Evolutionary conservation across 2,329 filamentous ascomycete genomes (phyloP).

Genomic region (Epichloe sibirici): DNA sequence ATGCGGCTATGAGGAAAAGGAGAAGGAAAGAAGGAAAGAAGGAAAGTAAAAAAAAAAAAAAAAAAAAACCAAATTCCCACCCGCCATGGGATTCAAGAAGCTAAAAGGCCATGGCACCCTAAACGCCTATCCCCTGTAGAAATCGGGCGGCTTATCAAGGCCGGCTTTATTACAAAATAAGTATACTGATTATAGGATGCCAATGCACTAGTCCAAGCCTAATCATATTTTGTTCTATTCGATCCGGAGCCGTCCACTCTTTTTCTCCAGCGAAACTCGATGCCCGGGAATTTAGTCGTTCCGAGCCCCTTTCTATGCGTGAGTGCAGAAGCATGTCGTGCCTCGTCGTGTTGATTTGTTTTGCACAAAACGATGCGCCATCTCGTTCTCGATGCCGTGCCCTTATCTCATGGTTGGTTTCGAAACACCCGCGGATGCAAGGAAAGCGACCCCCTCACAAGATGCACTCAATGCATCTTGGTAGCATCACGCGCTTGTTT

Average conservation of each 20-base stretch:
- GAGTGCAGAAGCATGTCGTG: too few relatives aligned
- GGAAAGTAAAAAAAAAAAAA: background rate
- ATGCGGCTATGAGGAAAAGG: background rate
- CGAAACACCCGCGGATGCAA: background rate
- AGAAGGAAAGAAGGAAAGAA: too few relatives aligned
- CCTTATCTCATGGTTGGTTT: too few relatives aligned
- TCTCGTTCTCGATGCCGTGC: too few relatives aligned
- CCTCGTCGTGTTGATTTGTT: too few relatives aligned
- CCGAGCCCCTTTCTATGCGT: too few relatives aligned
- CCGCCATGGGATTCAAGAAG: background rate
- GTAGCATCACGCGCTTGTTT: constrained; percentile 28
- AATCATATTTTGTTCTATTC: background rate
- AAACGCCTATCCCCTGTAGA: background rate
- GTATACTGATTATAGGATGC: background rate
- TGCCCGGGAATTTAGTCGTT: too few relatives aligned
- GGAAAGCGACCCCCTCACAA: background rate
- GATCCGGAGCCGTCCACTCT: background rate
- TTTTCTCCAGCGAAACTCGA: too few relatives aligned
- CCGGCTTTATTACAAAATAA: background rate
- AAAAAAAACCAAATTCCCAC: too few relatives aligned
- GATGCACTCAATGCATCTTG: constrained; percentile 19
- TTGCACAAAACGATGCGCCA: too few relatives aligned
- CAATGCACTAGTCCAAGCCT: background rate
- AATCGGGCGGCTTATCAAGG: background rate
- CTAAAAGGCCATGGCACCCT: background rate